phyloP scores from a whole-genome alignment of 257 asterid species.

The Solanum pinnatisectum region DNA sequence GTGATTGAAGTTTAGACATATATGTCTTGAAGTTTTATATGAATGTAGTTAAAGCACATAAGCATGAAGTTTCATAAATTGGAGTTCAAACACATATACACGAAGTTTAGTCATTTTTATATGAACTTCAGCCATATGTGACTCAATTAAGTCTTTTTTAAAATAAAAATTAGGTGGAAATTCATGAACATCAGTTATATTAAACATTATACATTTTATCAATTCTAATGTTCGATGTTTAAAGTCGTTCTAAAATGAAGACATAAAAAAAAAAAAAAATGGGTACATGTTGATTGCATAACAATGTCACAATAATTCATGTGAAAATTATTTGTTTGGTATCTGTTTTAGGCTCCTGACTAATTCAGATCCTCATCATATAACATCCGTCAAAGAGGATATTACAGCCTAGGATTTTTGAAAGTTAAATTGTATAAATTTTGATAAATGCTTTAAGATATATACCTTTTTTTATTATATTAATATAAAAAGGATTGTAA shows the following conservation, averaged over 20 bases:
- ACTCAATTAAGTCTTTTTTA: not conserved
- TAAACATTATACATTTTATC: not conserved
- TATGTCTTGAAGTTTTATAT: not conserved
- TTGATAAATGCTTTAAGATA: no score
- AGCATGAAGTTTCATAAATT: not conserved
- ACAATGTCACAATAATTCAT: not conserved
- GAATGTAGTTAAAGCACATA: not conserved
- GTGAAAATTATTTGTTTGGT: not conserved
- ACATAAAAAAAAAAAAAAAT: not conserved
- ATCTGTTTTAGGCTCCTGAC: not conserved
- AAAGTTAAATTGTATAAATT: not conserved
- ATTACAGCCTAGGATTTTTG: no score
- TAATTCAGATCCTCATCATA: not conserved
- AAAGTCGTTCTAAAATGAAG: not conserved
- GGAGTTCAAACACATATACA: not conserved
- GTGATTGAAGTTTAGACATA: not conserved
- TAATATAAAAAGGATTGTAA: no score
- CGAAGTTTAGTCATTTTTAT: not conserved
- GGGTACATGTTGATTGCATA: not conserved
- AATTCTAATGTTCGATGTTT: not conserved
- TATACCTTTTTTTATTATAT: no score
- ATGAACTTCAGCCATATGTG: not conserved
- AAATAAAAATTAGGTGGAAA: not conserved
- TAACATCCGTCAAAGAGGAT: not conserved
- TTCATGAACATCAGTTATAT: not conserved